Evolutionary conservation across 176 grass and related monocot genomes (phyloP), one percentile per base, ranked within the genome.

Genomic region (Musa troglodytarum): DNA sequence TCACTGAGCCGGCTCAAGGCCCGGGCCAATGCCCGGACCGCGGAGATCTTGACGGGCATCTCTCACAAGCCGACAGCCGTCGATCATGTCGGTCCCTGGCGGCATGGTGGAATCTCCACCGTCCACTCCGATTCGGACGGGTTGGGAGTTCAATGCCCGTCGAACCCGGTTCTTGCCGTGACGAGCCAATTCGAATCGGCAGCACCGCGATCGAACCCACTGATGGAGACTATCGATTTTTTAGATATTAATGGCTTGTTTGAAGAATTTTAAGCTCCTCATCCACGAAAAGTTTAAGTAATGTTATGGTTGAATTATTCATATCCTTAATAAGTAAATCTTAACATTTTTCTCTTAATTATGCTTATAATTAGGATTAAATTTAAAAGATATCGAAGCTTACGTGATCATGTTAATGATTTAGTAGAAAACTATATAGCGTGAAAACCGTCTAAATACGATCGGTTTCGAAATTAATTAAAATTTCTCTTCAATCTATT

Each of bases 351-450:
- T n/a, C 55, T 57, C 2, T 2, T 43, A 43, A 43, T 43, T 43
- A 43, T 43, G 34, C 4, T 43, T 43, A 43, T 43, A 43, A 43
- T 43, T 43, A 0, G 4, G 4, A 0, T 43, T 5, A 29, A 29
- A 2, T 29, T 3, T 3, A 0, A 3, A 0, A 3, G 2, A 0
- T 29, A 29, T 3, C 0, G 0, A 3, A 26, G 2, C 29, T 26
- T 29, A 29, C 1, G 28, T 2, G 28, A 2, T 29, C 2, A 6
- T 4, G 0, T 43, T 43, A 43, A 43, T 43, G 4, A 43, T 43
- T 43, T 43, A 43, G 4, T 43, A 6, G 34, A 43, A 43, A 43
- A 43, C 0, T 43, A 43, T 6, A 6, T 43, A 43, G 6, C 34
- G 0, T 43, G 34, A 5, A 34, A 4, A 34, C 1, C 25, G 1